phyloP scores from a whole-genome alignment of 2,329 filamentous ascomycete species.

The Pleoardoris graminearum region DNA sequence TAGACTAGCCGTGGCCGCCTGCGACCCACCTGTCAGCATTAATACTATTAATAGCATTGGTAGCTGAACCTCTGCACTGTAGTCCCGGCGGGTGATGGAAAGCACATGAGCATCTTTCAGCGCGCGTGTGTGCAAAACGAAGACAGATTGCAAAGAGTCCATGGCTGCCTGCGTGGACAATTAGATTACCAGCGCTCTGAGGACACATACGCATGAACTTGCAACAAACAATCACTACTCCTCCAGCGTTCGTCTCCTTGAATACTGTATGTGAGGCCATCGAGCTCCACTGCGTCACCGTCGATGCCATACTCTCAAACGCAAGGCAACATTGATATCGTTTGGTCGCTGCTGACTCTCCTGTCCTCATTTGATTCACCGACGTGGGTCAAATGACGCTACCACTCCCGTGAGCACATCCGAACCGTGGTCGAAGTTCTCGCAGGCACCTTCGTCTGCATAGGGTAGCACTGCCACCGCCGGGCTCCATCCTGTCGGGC shows the following conservation, averaged over 20 bases:
- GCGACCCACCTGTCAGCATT: not conserved
- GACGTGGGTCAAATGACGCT: not conserved
- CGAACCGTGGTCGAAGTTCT: conserved; percentile 4
- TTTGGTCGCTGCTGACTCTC: not conserved
- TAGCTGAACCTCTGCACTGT: not conserved
- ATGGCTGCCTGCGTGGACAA: too few relatives aligned
- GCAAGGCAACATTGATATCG: not conserved
- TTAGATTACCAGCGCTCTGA: too few relatives aligned
- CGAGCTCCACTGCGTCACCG: not conserved
- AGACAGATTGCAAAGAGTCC: too few relatives aligned
- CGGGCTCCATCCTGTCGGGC: conserved; percentile 22
- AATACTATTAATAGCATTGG: not conserved
- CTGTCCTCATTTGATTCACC: not conserved
- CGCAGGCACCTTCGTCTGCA: not conserved
- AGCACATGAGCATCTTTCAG: too few relatives aligned
- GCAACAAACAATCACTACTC: not conserved
- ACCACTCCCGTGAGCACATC: not conserved
- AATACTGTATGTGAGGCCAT: not conserved
- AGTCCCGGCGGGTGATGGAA: not conserved
- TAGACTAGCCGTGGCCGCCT: conserved; percentile 3
- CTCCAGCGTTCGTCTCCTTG: not conserved
- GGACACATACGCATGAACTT: not conserved
- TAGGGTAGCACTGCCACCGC: conserved; percentile 38
- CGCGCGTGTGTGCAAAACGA: not conserved
- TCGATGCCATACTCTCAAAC: too few relatives aligned